These are phyloP conservation scores for Pseudomonodictys pantanalensis DNA, from an alignment of 495 filamentous ascomycete species.

Conservation along the genomic window DNA sequence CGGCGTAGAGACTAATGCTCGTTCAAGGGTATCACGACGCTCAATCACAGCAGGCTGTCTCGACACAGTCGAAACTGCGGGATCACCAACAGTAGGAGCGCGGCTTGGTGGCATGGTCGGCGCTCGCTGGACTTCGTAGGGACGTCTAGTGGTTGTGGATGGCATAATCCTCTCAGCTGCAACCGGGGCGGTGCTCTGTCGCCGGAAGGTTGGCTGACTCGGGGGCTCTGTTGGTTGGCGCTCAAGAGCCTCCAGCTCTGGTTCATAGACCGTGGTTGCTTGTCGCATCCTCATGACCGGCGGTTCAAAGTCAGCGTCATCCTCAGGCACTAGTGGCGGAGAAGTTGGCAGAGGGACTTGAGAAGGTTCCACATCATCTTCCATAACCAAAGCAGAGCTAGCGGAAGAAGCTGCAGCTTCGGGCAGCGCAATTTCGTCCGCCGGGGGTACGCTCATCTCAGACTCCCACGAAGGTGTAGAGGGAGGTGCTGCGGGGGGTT, in stretches of 20 bases:
- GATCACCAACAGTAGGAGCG: too few relatives aligned
- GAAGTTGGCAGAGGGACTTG: neutral
- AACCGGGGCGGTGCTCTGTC: neutral
- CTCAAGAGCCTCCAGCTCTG: neutral
- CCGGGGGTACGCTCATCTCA: too few relatives aligned
- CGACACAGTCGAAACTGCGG: neutral
- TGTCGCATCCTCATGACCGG: neutral
- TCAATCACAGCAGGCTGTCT: neutral
- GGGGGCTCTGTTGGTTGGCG: neutral
- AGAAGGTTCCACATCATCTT: too few relatives aligned
- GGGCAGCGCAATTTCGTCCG: neutral
- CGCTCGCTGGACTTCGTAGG: too few relatives aligned
- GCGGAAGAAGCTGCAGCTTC: neutral
- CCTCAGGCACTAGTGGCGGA: neutral
- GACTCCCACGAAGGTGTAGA: constrained; percentile 1
- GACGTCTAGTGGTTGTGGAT: too few relatives aligned
- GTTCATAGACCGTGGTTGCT: neutral
- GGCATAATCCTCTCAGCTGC: too few relatives aligned
- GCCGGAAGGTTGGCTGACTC: too few relatives aligned
- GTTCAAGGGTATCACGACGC: neutral
- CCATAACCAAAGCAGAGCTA: too few relatives aligned
- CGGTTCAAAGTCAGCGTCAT: neutral
- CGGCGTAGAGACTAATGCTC: neutral
- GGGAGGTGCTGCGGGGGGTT: neutral
- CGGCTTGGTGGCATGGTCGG: too few relatives aligned